A percentile compares a stretch with the other conserved stretches of the same genome.
These are phyloP conservation scores for Neurospora hispaniola DNA, from an alignment of 495 filamentous ascomycete species.

Conservation along the genomic window DNA sequence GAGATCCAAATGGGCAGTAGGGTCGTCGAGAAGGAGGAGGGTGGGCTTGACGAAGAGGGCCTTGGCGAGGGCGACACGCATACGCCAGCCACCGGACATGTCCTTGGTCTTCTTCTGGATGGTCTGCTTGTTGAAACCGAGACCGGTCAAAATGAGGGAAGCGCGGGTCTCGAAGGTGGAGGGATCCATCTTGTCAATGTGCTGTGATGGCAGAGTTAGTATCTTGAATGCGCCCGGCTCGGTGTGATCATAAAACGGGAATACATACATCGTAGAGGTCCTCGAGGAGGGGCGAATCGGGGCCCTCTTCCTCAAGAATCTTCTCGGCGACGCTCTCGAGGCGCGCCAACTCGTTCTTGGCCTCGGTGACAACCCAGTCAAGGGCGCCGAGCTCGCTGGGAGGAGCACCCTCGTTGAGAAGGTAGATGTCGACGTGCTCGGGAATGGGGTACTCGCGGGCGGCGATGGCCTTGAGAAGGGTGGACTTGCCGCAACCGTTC, in stretches of 20 bases:
- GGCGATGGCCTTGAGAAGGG: slow-evolving; percentile 86
- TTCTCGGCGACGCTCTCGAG: slow-evolving; percentile 84
- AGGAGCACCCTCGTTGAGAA: slow-evolving; percentile 96
- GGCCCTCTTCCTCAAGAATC: slow-evolving; percentile 81
- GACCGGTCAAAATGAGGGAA: slow-evolving; percentile 93
- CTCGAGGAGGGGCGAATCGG: slow-evolving; percentile 82
- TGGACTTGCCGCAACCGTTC: slow-evolving; percentile 99
- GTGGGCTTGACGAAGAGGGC: slow-evolving; percentile 98
- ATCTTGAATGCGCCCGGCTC: background rate
- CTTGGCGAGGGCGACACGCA: slow-evolving; percentile 96
- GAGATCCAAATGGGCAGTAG: slow-evolving; percentile 97
- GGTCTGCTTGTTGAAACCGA: slow-evolving; percentile 95
- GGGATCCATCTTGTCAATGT: slow-evolving; percentile 98
- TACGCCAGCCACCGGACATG: slow-evolving; percentile 99
- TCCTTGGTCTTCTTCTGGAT: slow-evolving; percentile 99
- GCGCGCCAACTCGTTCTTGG: slow-evolving; percentile 82
- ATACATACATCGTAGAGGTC: slow-evolving; percentile 87
- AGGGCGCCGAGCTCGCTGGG: slow-evolving; percentile 79
- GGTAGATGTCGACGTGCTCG: slow-evolving; percentile 96
- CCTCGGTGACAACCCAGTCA: slow-evolving; percentile 94
- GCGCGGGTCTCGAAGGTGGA: slow-evolving; percentile 98
- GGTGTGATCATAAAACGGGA: background rate
- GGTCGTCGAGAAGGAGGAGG: slow-evolving; percentile 91
- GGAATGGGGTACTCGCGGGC: slow-evolving; percentile 91
- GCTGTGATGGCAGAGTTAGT: slow-evolving; percentile 41